Conservation (phyloP, 495 filamentous ascomycete genomes). For the Staphylotrichum tortipilum region DNA sequence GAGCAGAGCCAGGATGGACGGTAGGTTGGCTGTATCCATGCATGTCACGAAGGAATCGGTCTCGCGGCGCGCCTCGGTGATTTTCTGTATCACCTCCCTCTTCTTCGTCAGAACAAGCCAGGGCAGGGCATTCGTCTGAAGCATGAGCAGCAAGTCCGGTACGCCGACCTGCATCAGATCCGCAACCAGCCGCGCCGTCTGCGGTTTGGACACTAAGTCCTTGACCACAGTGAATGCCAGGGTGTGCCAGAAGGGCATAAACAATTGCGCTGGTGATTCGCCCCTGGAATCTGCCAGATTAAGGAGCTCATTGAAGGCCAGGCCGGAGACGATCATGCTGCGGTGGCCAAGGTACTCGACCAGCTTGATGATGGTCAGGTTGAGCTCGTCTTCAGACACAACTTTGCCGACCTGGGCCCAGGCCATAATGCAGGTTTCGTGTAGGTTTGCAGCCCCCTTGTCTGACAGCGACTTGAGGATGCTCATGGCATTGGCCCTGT, state of each 20-base stretch:
- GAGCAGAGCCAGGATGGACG: slow-evolving; percentile 69
- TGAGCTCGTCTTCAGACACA: slow-evolving; percentile 62
- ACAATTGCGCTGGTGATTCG: slow-evolving; percentile 53
- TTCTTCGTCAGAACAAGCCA: slow-evolving; percentile 73
- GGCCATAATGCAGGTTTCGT: slow-evolving; percentile 78
- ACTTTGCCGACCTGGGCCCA: slow-evolving; percentile 69
- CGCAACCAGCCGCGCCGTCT: slow-evolving; percentile 70
- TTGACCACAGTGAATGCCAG: slow-evolving; percentile 72
- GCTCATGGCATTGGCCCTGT: slow-evolving; percentile 58
- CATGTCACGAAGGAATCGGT: slow-evolving; percentile 29
- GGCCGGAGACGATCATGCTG: slow-evolving; percentile 66
- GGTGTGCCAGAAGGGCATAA: slow-evolving; percentile 79
- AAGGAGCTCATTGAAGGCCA: slow-evolving; percentile 65
- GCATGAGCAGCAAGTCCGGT: slow-evolving; percentile 59
- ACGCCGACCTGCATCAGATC: slow-evolving; percentile 69
- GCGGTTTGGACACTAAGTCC: slow-evolving; percentile 68
- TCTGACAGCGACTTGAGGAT: slow-evolving; percentile 63
- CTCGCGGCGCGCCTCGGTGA: slow-evolving; percentile 64
- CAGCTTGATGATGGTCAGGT: slow-evolving; percentile 72
- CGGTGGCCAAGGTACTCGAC: slow-evolving; percentile 79
- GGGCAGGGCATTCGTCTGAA: slow-evolving; percentile 77
- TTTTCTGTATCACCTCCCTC: slow-evolving; percentile 66
- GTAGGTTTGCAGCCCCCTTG: slow-evolving; percentile 50
- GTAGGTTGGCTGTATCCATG: slow-evolving; percentile 58
- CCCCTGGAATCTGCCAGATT: slow-evolving; percentile 56